These are phyloP conservation scores for Linnemannia elongata DNA, from an alignment of 192 early-diverging fungal genomes.

Conservation along the genomic window DNA sequence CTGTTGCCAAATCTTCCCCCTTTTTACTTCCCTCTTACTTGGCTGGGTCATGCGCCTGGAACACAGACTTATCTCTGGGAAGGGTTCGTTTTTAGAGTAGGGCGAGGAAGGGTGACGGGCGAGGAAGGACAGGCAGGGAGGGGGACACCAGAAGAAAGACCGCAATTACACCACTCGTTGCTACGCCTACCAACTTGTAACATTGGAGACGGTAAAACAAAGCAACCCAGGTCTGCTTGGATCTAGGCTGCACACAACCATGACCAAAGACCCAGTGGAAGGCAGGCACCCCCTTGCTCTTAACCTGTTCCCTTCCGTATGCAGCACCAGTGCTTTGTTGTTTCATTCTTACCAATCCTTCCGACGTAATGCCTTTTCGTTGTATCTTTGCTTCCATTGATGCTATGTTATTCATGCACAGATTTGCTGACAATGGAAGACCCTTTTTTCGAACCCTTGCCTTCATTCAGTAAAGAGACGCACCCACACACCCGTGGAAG, in stretches of 20 bases:
- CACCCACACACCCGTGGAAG: neutral
- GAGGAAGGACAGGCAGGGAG: neutral
- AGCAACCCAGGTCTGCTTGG: too few relatives aligned
- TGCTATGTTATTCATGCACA: neutral
- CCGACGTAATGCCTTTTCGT: neutral
- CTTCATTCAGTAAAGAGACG: neutral
- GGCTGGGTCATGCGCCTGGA: too few relatives aligned
- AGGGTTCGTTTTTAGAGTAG: too few relatives aligned
- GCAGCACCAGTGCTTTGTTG: too few relatives aligned
- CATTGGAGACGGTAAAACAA: too few relatives aligned
- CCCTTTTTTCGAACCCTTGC: neutral
- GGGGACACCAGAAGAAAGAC: neutral
- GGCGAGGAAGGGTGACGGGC: neutral
- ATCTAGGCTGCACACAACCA: neutral
- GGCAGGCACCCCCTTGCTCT: neutral
- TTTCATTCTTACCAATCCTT: neutral
- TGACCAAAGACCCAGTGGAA: too few relatives aligned
- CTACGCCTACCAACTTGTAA: too few relatives aligned
- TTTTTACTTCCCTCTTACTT: too few relatives aligned
- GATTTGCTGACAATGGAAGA: neutral
- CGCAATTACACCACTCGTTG: neutral
- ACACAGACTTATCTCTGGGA: too few relatives aligned
- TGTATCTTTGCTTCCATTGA: neutral
- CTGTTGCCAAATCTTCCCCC: too few relatives aligned
- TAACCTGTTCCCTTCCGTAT: neutral